A percentile compares a stretch with the other conserved stretches of the same genome.
Evolutionary conservation across 768 basidiomycete species (phyloP).

Genomic region (Tephrocybe rancida): DNA sequence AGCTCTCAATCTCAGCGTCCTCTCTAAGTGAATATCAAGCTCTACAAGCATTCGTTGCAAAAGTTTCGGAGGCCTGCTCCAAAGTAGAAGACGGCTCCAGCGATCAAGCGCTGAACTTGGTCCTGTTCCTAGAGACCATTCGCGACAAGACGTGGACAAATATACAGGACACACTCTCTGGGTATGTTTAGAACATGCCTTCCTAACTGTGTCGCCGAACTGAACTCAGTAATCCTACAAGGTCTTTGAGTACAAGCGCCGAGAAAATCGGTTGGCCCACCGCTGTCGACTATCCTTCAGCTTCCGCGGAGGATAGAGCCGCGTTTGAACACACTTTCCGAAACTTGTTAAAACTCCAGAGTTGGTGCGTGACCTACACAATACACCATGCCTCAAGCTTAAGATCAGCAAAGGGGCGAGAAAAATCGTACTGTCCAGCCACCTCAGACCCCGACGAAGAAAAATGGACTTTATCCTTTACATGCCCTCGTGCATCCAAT

Average conservation of each 20-base stretch:
- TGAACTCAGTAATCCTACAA: conserved; percentile 28
- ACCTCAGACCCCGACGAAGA: conserved; percentile 25
- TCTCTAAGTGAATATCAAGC: conserved; percentile 59
- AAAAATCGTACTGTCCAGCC: conserved; percentile 32
- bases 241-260: conserved; percentile 61
- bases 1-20: conserved; percentile 39
- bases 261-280: conserved; percentile 89
- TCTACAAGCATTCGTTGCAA: conserved; percentile 62
- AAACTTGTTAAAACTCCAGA: conserved; percentile 78
- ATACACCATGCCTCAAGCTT: not conserved
- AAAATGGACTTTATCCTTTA: conserved; percentile 77
- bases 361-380: conserved; percentile 55
- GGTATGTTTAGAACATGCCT: conserved; percentile 44
- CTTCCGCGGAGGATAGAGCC: conserved; percentile 50
- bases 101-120: conserved; percentile 58
- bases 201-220: not conserved
- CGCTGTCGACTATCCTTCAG: conserved; percentile 62
- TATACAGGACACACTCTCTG: conserved; percentile 65
- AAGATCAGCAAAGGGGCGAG: conserved; percentile 47
- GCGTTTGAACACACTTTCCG: conserved; percentile 78
- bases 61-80: conserved; percentile 46
- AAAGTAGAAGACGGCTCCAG: conserved; percentile 46
- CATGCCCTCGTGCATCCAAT: conserved; percentile 86
- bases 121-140: conserved; percentile 62
- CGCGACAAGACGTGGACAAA: conserved; percentile 75